phyloP scores from a whole-genome alignment of 805 yeast genomes.

The Kuraishia borneana region DNA sequence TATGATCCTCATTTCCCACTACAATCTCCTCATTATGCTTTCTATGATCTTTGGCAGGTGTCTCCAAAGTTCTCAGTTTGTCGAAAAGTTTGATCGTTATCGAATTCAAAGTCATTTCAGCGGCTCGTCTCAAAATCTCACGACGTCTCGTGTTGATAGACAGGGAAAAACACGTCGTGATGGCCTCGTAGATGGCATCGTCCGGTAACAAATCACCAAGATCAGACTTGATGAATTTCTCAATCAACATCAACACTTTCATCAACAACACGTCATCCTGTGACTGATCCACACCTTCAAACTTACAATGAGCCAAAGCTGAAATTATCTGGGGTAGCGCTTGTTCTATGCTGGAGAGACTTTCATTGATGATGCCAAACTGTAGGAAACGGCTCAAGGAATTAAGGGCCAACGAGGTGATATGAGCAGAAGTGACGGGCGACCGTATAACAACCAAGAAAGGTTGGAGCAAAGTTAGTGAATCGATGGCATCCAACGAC shows the following conservation, averaged over 20 bases:
- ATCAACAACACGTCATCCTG: slow-evolving; percentile 87
- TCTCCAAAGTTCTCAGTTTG: slow-evolving; percentile 42
- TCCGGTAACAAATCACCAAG: slow-evolving; percentile 62
- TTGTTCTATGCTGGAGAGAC: slow-evolving; percentile 42
- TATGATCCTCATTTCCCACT: slow-evolving; percentile 13
- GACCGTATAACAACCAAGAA: slow-evolving; percentile 76
- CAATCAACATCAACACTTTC: slow-evolving; percentile 69
- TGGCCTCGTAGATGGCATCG: slow-evolving; percentile 75
- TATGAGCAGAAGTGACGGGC: slow-evolving; percentile 74
- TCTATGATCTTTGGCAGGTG: slow-evolving; percentile 16
- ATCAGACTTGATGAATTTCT: slow-evolving; percentile 51
- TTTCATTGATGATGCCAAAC: slow-evolving; percentile 49
- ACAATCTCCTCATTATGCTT: slow-evolving; percentile 11
- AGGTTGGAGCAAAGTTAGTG: slow-evolving; percentile 73
- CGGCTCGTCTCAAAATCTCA: slow-evolving; percentile 80
- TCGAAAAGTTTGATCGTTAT: slow-evolving; percentile 62
- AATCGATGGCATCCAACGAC: slow-evolving; percentile 46
- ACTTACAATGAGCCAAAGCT: slow-evolving; percentile 85
- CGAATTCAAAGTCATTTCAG: slow-evolving; percentile 68
- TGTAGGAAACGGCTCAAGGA: slow-evolving; percentile 66
- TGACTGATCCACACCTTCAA: slow-evolving; percentile 88
- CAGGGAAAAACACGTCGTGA: slow-evolving; percentile 82
- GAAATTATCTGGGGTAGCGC: slow-evolving; percentile 57
- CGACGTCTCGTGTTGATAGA: slow-evolving; percentile 90
- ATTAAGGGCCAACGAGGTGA: slow-evolving; percentile 71